Evolutionary conservation across 139 green algal species (phyloP).

Genomic region (Tetraselmis striata): DNA sequence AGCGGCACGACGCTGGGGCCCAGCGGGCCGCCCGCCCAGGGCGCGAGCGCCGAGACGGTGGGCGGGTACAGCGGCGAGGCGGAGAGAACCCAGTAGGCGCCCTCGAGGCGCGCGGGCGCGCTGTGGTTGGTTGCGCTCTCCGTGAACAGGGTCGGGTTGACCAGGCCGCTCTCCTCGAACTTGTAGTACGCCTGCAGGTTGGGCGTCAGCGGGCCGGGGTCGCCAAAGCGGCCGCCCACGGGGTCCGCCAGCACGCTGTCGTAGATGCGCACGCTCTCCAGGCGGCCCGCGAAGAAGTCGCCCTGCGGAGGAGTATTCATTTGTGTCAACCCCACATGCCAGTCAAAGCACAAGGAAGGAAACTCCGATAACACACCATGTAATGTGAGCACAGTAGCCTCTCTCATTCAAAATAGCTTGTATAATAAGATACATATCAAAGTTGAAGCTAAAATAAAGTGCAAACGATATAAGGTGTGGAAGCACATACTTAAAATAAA

Average conservation of each 20-base stretch:
- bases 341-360: too few relatives aligned
- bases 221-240: background rate
- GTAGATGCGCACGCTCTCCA: slow-evolving; percentile 11
- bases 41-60: background rate
- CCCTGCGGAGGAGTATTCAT: background rate
- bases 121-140: background rate
- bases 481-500: too few relatives aligned
- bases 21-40: background rate
- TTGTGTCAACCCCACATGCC: too few relatives aligned
- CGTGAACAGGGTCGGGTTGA: background rate
- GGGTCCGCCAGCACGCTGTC: background rate
- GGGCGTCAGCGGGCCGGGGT: background rate
- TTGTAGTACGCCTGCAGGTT: background rate
- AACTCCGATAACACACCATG: too few relatives aligned
- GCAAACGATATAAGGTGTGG: too few relatives aligned
- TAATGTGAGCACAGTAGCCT: too few relatives aligned
- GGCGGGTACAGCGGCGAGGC: background rate
- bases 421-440: too few relatives aligned
- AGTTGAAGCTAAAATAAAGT: too few relatives aligned
- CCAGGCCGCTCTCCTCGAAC: background rate
- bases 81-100: slow-evolving; percentile 18
- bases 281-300: slow-evolving; percentile 8
- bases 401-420: too few relatives aligned
- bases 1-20: background rate
- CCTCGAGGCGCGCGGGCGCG: slow-evolving; percentile 1